These are phyloP conservation scores for Leccinum boreale DNA, from an alignment of 768 basidiomycete species.

Conservation along the genomic window DNA sequence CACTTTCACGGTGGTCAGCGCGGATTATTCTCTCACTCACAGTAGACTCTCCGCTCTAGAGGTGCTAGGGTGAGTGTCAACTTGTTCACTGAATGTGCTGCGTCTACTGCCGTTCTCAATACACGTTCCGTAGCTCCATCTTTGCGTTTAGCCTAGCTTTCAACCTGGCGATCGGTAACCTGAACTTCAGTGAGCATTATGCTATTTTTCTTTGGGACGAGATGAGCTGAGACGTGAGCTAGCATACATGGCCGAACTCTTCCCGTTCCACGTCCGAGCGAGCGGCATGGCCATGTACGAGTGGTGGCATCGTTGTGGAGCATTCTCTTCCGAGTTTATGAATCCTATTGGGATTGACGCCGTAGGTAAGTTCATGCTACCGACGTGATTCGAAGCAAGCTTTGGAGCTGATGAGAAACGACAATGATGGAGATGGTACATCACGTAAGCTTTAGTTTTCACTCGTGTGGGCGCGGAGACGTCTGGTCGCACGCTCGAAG, in stretches of 20 bases:
- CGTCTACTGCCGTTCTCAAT: not conserved
- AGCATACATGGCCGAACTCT: not conserved
- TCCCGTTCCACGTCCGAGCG: not conserved
- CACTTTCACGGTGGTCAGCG: not conserved
- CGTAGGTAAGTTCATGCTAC: not conserved
- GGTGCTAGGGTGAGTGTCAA: not conserved
- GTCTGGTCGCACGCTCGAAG: not conserved
- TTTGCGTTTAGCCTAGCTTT: not conserved
- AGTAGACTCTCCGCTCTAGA: not conserved
- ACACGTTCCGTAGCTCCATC: not conserved
- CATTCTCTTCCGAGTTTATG: not conserved
- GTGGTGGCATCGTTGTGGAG: not conserved
- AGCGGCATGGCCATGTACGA: not conserved
- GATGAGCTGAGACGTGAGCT: not conserved
- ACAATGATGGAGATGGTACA: not conserved
- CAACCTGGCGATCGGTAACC: not conserved
- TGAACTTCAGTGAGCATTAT: not conserved
- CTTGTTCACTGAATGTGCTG: not conserved
- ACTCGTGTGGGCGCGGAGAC: not conserved
- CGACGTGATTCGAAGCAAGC: not conserved
- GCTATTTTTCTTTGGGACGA: not conserved
- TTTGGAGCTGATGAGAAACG: not conserved
- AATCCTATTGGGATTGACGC: not conserved
- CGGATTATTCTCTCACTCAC: not conserved
- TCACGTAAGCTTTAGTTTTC: not conserved